phyloP scores from a whole-genome alignment of 495 filamentous ascomycete species.

The Aspergillus nanangensis region DNA sequence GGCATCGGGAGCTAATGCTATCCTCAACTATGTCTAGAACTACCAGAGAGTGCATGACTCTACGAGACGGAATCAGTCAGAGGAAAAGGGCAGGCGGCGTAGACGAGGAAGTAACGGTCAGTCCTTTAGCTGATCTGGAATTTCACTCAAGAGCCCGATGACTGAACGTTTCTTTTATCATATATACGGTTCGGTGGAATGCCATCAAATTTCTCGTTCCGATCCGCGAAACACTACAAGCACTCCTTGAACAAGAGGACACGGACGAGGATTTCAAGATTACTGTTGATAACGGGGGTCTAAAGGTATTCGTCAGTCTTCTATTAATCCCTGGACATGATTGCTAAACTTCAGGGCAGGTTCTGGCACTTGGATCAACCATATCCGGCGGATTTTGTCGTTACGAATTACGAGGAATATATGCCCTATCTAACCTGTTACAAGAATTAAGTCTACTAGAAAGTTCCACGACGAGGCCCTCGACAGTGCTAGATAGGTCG shows the following conservation, averaged over 20 bases:
- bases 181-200: no score
- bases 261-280: slow-evolving; percentile 91
- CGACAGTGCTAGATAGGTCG: slow-evolving; percentile 81
- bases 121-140: no score
- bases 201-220: slow-evolving; percentile 75
- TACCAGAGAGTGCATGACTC: no score
- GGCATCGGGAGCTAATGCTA: no score
- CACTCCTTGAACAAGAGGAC: slow-evolving; percentile 75
- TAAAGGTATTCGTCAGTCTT: slow-evolving; percentile 58
- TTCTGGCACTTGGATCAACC: slow-evolving; percentile 78
- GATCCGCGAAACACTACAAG: slow-evolving; percentile 69
- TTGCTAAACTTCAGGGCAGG: slow-evolving; percentile 31
- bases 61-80: no score
- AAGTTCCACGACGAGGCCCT: no score
- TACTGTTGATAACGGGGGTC: slow-evolving; percentile 90
- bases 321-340: background rate
- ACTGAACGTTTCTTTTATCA: no score
- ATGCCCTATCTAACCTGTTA: slow-evolving; percentile 90
- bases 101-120: no score
- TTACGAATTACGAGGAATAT: slow-evolving; percentile 86
- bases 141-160: no score
- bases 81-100: no score
- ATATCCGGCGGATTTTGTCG: slow-evolving; percentile 77
- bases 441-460: slow-evolving; percentile 80
- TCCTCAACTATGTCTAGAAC: no score